Conservation (phyloP, 2,329 filamentous ascomycete species). For the Exophiala xenobiotica region DNA sequence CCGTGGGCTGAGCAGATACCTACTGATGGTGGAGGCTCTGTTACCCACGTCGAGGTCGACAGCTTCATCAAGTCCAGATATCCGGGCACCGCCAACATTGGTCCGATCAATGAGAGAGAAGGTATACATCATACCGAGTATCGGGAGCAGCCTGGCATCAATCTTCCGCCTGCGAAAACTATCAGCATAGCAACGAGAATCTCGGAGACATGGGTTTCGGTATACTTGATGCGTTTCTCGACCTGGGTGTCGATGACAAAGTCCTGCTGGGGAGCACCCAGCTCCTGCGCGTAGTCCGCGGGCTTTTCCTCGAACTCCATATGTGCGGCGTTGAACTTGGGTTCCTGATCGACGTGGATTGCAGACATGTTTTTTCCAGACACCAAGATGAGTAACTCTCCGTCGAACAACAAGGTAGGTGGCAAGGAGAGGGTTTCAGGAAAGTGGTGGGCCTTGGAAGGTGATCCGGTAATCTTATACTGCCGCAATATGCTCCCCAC, state of each 20-base stretch:
- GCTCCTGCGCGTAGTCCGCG: too few relatives aligned
- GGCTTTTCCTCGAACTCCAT: not conserved
- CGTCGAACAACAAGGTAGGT: too few relatives aligned
- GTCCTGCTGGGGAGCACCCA: not conserved
- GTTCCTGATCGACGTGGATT: not conserved
- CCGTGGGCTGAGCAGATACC: constrained; percentile 28
- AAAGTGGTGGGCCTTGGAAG: too few relatives aligned
- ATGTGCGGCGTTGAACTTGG: not conserved
- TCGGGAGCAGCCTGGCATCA: constrained; percentile 33
- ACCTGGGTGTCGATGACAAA: not conserved
- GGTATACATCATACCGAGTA: constrained; percentile 29
- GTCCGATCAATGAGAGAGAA: constrained; percentile 21
- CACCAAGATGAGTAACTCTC: too few relatives aligned
- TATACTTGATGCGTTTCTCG: not conserved
- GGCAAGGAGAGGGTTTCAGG: too few relatives aligned
- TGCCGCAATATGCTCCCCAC: too few relatives aligned
- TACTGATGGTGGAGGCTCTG: constrained; percentile 31
- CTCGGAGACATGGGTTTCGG: not conserved
- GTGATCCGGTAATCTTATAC: not conserved
- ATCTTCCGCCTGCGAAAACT: constrained; percentile 16
- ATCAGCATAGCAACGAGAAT: not conserved
- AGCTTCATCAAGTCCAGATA: constrained; percentile 34
- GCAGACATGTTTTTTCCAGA: not conserved
- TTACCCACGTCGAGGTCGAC: constrained; percentile 31
- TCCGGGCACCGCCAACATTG: constrained; percentile 32